Evolutionary conservation across 2,329 filamentous ascomycete species (phyloP), one percentile per base, ranked within the genome.

Genomic region (Chaetomium globosum): DNA sequence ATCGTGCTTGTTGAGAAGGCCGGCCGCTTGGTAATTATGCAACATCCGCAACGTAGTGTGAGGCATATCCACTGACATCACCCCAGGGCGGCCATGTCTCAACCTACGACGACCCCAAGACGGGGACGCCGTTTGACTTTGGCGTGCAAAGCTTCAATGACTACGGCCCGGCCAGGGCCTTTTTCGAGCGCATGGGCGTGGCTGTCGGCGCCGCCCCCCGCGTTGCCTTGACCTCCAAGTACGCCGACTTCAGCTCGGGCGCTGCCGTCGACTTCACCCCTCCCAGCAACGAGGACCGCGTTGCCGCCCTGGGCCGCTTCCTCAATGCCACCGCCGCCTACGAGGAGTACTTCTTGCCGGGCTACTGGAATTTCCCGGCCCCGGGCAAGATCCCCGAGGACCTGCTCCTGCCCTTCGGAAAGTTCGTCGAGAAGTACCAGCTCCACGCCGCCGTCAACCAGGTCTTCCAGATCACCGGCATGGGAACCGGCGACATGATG

Each of bases 391-490:
- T 83, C 2, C 81, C 82, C 0, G 75, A 76, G 13, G 82, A 83
- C 19, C 73, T 85, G 1, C 70, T 80, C 23, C 71, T 83, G 4
- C 77, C 81, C 2, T 84, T 81, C 64, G 77, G 79, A 21, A 75
- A 82, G 4, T 84, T 84, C 63, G 74, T 81, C 13, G 71, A 74
- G 39, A 83, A 84, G 71, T 79, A 84, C 71, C 71, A 75, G n/a
- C 71, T 85, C 5, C 71, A 76, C 23, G 78, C 75, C 31, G 73
- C 79, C 2, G 74, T 82, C 1, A 75, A 74, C n/a, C 73, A 76
- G 8, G 75, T 82, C 19, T 81, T 76, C 66, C 69, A 70, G 16
- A 77, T 77, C 63, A 76, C 77, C 0, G 76, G 78, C 26, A 76
- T 82, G 58, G 82, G 81, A 3, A 68, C 81, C 64, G 82, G 80